Evolutionary conservation across 257 asterid species (phyloP), one percentile per base, ranked within the genome.

Genomic region (Ballota nigra): DNA sequence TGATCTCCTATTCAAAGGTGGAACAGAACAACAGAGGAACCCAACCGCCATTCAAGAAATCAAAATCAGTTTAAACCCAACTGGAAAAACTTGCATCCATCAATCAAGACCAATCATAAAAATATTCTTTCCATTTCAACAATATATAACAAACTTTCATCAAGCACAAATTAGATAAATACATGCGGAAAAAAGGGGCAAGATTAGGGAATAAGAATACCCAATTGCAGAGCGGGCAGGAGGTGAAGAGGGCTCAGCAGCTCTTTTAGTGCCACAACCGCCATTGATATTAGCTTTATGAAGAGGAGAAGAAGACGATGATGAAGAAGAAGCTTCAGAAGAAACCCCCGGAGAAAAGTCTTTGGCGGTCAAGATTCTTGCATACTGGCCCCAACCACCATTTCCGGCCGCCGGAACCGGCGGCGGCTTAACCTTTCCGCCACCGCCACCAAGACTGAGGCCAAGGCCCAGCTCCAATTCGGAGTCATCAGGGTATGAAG

Each of bases 391-490:
- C 85, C 84, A 28, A 31, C 62, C 55, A 76, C 66, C 65, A 31
- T 40, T 20, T 4, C 61, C 8, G 73, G n/a, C 3, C 55, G 60
- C 43, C 15, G 72, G 31, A n/a, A n/a, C n/a, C 45, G 65, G 10
- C 66, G 68, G 38, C 38, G 72, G 40, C 71, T 45, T 63, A 15
- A 66, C 76, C 82, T 75, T 71, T 58, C 63, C 80, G 8, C 52
- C 71, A 12, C 63, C 80, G 8, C 52, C 71, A 12, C 80, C 69
- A 8, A 77, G 77, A 36, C 74, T 77, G 8, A 77, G 68, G 6
- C 93, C 96, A 28, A 89, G 95, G 11, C 95, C 96, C 71, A 91
- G 72, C 68, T 91, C 97, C 31, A 89, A 73, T 68, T 81, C 85
- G 63, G 88, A 45, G 18, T 86, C 96, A 66, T 86, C 91, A 16